Conservation (phyloP, 176 grass and related monocot genomes). For the Chloris gayana region DNA sequence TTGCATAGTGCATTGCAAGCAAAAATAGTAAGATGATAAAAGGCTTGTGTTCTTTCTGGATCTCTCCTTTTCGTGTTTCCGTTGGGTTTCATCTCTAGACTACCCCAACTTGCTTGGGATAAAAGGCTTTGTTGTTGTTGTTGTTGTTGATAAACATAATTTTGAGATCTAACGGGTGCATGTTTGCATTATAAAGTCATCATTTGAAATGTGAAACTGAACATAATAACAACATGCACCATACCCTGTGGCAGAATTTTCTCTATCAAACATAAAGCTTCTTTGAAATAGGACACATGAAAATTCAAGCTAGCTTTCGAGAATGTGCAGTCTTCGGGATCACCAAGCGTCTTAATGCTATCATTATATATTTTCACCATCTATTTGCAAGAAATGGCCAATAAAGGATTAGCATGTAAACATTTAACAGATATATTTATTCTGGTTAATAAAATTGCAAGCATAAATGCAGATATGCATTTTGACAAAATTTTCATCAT, state of each 20-base stretch:
- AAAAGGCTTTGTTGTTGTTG: too few relatives aligned
- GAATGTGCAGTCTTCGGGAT: slow-evolving; percentile 46
- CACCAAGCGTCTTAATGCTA: slow-evolving; percentile 34
- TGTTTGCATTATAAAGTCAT: slow-evolving; percentile 2
- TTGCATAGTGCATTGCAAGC: not conserved
- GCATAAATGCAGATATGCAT: slow-evolving; percentile 14
- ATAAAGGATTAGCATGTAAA: slow-evolving; percentile 24
- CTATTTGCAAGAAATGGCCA: slow-evolving; percentile 33
- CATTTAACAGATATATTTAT: not conserved
- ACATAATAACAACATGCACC: slow-evolving; percentile 4
- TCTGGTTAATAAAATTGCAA: slow-evolving; percentile 4
- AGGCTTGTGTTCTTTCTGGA: too few relatives aligned
- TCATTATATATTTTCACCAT: slow-evolving; percentile 55
- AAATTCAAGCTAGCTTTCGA: slow-evolving; percentile 51
- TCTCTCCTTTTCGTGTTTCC: too few relatives aligned
- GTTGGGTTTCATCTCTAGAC: too few relatives aligned
- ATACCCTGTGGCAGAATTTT: slow-evolving; percentile 59
- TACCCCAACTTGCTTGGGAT: too few relatives aligned
- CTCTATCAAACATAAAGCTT: slow-evolving; percentile 48
- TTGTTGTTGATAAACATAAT: not conserved
- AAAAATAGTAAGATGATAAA: slow-evolving; percentile 11
- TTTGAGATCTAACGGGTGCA: not conserved
- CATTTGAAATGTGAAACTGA: not conserved
- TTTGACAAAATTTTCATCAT: not conserved
- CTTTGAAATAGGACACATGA: slow-evolving; percentile 54